A percentile compares a stretch with the other conserved stretches of the same genome.
Conservation (phyloP, 306 rosid genomes). For the Datisca glomerata region DNA sequence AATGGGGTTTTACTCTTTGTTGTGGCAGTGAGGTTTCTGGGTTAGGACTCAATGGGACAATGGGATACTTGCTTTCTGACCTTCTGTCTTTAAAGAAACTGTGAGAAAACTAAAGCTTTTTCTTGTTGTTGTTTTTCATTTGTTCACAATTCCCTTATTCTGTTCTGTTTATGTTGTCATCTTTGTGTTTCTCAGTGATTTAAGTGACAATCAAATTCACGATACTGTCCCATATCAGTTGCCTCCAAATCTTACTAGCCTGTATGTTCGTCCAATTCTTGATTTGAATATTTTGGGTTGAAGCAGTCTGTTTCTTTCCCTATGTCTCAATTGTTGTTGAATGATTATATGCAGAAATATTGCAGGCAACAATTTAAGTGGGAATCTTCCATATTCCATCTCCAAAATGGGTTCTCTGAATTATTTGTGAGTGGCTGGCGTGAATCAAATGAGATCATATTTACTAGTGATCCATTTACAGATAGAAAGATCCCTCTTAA, state of each 20-base stretch:
- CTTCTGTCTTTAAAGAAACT: constrained; percentile 58
- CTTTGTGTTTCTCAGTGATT: constrained; percentile 36
- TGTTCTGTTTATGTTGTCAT: constrained; percentile 1
- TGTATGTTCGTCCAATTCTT: constrained; percentile 30
- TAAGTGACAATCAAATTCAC: constrained; percentile 71
- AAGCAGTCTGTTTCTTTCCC: constrained; percentile 1
- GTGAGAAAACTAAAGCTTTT: constrained; percentile 34
- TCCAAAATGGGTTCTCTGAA: constrained; percentile 55
- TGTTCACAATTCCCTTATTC: constrained; percentile 3
- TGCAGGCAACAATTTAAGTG: constrained; percentile 66
- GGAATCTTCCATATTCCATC: constrained; percentile 89
- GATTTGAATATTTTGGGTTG: constrained; percentile 7
- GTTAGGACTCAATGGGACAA: constrained; percentile 76
- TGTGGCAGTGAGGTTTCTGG: constrained; percentile 60
- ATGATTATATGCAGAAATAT: constrained; percentile 48
- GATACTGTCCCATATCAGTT: constrained; percentile 75
- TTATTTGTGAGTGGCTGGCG: constrained; percentile 72
- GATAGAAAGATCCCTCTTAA: background rate
- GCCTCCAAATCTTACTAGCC: constrained; percentile 93
- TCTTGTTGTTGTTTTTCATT: constrained; percentile 3
- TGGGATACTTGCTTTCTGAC: constrained; percentile 80
- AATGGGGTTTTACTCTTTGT: constrained; percentile 17
- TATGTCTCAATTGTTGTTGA: constrained; percentile 2
- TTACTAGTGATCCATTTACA: no score
- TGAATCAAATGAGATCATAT: no score